Evolutionary conservation across 768 basidiomycete species (phyloP), one percentile per base, ranked within the genome.

Genomic region (Termitomyces sp.): DNA sequence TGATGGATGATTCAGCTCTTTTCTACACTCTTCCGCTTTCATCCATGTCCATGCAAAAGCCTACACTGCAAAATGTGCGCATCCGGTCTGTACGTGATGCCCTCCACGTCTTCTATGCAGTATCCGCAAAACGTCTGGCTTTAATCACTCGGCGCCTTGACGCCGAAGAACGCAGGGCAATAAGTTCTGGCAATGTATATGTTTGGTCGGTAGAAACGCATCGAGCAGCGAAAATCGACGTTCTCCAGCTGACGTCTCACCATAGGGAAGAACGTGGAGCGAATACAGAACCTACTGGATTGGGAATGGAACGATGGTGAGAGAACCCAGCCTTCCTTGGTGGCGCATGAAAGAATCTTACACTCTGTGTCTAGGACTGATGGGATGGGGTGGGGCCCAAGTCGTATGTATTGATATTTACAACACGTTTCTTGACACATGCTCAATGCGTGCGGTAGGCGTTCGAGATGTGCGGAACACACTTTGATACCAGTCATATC

Each of bases 251-350:
- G 40, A 57, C 53, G 11, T 12, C 26, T 42, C 46, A 6, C 40
- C 26, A 40, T n/a, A 77, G 76, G 90, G 90, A 93, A 66, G 90
- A 93, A 62, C 85, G 89, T 58, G 87, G 87, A 24, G 87, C 89
- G 7, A 89, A 87, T 65, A 83, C 86, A n/a, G 88, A 90, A 65
- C 78, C 77, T 30, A 88, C 88, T 10, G 90, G 90, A 14, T 79
- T 90, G 45, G 90, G 90, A 37, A 93, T 93, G 85, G 90, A 92
- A 62, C 78, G 90, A 68, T 90, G 90, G 85, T 83, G 64, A 37
- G 72, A 65, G 49, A 30, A 11, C 21, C 15, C 26, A 35, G 28
- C 51, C n/a, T 56, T 21, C 42, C 49, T 41, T 47, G 26, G 34
- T 51, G 57, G 55, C 40, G 55, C 53, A 54, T 28, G 10, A 53